Evolutionary conservation across 441 rosid species (phyloP).

Genomic region (Biscutella auriculata): DNA sequence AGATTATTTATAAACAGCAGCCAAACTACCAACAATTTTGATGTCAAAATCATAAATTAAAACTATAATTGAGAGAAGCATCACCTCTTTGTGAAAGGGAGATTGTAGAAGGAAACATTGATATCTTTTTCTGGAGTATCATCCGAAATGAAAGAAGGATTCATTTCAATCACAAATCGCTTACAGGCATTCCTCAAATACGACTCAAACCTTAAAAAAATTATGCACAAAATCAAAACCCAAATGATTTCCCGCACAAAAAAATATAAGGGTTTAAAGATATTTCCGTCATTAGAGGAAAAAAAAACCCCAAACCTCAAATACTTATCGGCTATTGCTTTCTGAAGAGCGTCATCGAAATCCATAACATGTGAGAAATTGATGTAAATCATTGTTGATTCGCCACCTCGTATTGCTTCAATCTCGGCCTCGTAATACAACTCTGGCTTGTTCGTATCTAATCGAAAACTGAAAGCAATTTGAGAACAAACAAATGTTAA

Average conservation of each 20-base stretch:
- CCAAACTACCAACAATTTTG: neutral
- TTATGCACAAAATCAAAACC: too few relatives aligned
- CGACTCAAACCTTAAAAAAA: constrained; percentile 81
- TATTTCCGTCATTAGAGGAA: neutral
- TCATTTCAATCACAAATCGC: constrained; percentile 70
- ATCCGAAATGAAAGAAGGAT: constrained; percentile 55
- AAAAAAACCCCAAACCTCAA: constrained; percentile 34
- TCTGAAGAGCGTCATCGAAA: constrained; percentile 68
- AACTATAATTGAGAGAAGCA: neutral
- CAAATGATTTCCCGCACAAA: neutral
- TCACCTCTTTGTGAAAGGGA: constrained; percentile 71
- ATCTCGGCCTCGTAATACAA: constrained; percentile 62
- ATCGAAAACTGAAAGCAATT: constrained; percentile 35
- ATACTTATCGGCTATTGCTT: constrained; percentile 73
- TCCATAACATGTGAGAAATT: constrained; percentile 87
- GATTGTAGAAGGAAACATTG: constrained; percentile 73
- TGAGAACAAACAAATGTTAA: neutral
- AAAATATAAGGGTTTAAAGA: constrained; percentile 1
- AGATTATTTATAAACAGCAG: neutral
- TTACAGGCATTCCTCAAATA: constrained; percentile 84
- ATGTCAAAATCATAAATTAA: neutral
- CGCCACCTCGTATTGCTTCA: constrained; percentile 57
- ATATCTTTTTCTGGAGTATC: constrained; percentile 81
- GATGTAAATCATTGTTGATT: constrained; percentile 73
- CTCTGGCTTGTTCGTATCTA: constrained; percentile 35